Conservation (phyloP, 345 rosid species). For the Sonneratia caseolaris region DNA sequence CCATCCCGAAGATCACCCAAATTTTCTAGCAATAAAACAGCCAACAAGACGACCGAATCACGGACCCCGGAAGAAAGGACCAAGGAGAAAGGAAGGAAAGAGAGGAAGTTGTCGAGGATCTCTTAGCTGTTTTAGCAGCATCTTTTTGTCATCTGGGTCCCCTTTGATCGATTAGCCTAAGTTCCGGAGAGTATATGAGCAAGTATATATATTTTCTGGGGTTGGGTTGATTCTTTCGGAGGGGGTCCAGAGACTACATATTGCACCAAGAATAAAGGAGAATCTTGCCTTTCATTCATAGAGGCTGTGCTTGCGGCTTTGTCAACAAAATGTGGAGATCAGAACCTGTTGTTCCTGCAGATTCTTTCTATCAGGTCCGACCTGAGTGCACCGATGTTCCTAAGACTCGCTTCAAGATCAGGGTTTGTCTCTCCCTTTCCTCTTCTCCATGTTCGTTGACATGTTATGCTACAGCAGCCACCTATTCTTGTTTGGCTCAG, state of each 20-base stretch:
- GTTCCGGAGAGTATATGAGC: neutral
- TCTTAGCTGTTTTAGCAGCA: neutral
- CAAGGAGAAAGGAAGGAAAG: neutral
- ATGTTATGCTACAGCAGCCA: no score
- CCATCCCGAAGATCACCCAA: no score
- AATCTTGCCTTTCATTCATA: neutral
- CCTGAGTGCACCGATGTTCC: conserved; percentile 94
- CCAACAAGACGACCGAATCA: neutral
- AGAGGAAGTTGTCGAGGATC: neutral
- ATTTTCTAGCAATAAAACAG: neutral
- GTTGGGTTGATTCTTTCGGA: conserved; percentile 1
- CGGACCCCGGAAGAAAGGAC: neutral
- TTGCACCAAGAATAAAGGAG: neutral
- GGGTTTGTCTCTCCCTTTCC: conserved; percentile 27
- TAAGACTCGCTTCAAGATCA: conserved; percentile 77
- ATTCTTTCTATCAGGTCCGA: conserved; percentile 82
- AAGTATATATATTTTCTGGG: neutral
- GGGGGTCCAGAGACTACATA: neutral
- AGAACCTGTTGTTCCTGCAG: conserved; percentile 53
- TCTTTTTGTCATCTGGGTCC: neutral
- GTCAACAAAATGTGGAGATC: conserved; percentile 51
- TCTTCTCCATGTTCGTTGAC: neutral
- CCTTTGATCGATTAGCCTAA: conserved; percentile 1
- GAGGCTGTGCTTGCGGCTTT: neutral
- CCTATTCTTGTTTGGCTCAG: no score